Conservation (phyloP, 306 rosid genomes). For the Leucaena leucocephala region DNA sequence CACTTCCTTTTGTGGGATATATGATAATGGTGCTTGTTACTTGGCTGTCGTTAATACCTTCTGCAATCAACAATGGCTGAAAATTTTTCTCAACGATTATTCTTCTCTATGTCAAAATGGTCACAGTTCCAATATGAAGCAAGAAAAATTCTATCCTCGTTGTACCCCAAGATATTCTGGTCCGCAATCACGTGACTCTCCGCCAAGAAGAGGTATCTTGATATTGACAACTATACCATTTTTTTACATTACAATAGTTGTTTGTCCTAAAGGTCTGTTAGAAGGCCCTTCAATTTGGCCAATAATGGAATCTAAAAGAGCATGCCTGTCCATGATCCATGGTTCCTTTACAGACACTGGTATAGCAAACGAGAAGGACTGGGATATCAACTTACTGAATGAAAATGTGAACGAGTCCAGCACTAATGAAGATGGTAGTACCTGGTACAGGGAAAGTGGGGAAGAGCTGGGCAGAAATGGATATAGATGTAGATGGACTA, state of each 20-base stretch:
- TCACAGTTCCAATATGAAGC: conserved; percentile 67
- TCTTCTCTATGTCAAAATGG: neutral
- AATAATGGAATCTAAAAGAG: conserved; percentile 29
- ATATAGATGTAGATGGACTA: conserved; percentile 64
- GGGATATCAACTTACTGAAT: conserved; percentile 85
- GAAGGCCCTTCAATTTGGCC: conserved; percentile 17
- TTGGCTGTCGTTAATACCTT: conserved; percentile 30
- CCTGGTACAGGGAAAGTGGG: conserved; percentile 88
- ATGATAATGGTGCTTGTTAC: conserved; percentile 22
- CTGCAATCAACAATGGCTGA: conserved; percentile 21
- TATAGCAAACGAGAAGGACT: conserved; percentile 95
- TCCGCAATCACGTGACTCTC: conserved; percentile 92
- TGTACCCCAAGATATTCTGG: conserved; percentile 76
- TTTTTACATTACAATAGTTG: conserved; percentile 1
- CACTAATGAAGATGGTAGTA: conserved; percentile 94
- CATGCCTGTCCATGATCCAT: conserved; percentile 33
- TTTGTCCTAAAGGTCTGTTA: conserved; percentile 6
- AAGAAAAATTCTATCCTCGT: conserved; percentile 70
- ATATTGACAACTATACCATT: conserved; percentile 4
- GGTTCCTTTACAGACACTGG: conserved; percentile 72
- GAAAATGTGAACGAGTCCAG: conserved; percentile 81
- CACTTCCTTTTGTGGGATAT: conserved; percentile 13
- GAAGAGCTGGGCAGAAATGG: conserved; percentile 65
- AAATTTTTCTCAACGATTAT: conserved; percentile 19
- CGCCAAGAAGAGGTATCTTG: conserved; percentile 86